These are phyloP conservation scores for Centella asiatica DNA, from an alignment of 129 eudicot genomes.

Conservation along the genomic window DNA sequence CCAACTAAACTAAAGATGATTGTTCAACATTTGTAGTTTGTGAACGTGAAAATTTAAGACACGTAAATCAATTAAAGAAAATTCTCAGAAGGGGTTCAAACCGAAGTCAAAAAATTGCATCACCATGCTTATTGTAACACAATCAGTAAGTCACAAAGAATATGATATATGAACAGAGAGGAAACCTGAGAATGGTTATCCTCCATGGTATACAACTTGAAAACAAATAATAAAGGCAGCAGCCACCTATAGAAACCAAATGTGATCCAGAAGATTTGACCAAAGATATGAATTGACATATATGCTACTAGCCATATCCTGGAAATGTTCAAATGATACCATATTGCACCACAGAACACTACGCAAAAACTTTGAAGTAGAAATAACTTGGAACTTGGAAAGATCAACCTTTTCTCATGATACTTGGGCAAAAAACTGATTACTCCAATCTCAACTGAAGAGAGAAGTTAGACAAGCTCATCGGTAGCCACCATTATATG, in stretches of 20 bases:
- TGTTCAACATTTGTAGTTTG: too few species aligned
- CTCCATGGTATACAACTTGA: conserved; percentile 39
- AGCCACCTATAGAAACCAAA: neutral
- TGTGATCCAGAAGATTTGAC: neutral
- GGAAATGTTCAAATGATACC: conserved; percentile 6
- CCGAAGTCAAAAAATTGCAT: neutral
- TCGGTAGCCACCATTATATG: conserved; percentile 73
- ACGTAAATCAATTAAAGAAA: too few species aligned
- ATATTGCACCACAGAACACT: conserved; percentile 4
- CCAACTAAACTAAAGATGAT: too few species aligned
- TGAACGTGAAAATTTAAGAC: too few species aligned
- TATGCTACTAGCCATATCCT: conserved; percentile 28
- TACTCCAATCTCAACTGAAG: conserved; percentile 8
- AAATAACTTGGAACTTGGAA: neutral
- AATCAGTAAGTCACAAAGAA: conserved; percentile 24
- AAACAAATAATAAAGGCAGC: conserved; percentile 18
- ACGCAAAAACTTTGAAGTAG: neutral
- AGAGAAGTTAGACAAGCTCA: conserved; percentile 10
- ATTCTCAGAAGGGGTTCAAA: neutral
- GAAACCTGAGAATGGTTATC: conserved; percentile 37
- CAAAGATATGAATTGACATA: conserved; percentile 7
- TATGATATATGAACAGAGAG: conserved; percentile 16
- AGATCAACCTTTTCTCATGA: neutral
- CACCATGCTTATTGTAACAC: conserved; percentile 6
- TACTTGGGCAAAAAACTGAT: neutral